Evolutionary conservation across 1,284 basidiomycete species (phyloP).

Genomic region (Cryptococcus hybrid): DNA sequence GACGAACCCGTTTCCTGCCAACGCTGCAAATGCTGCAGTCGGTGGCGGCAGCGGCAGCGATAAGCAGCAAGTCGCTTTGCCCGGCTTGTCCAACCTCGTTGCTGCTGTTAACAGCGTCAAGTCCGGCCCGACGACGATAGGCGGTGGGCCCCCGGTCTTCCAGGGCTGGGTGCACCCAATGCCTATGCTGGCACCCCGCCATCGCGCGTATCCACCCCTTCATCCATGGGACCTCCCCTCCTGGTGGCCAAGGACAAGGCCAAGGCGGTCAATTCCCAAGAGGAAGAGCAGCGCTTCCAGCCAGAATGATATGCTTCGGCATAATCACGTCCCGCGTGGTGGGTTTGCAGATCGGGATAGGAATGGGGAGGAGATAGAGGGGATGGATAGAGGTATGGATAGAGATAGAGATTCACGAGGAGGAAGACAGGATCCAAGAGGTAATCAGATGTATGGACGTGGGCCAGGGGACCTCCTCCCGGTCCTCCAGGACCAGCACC

Average conservation of each 20-base stretch:
- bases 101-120: slow-evolving; percentile 11
- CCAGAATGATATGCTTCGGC: slow-evolving; percentile 51
- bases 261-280: too few species aligned
- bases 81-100: slow-evolving; percentile 20
- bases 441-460: too few species aligned
- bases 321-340: slow-evolving; percentile 19
- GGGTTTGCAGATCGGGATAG: slow-evolving; percentile 17
- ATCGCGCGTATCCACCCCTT: background rate
- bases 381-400: background rate
- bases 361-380: background rate
- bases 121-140: slow-evolving; percentile 8
- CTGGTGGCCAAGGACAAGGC: too few species aligned
- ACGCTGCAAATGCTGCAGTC: background rate
- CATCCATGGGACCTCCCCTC: too few species aligned
- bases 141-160: background rate
- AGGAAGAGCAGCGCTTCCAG: slow-evolving; percentile 25
- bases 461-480: background rate
- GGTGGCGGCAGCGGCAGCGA: background rate
- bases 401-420: too few species aligned
- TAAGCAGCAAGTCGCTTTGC: slow-evolving; percentile 17
- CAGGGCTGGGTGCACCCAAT: background rate
- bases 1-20: background rate
- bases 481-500: background rate
- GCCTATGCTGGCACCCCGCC: background rate
- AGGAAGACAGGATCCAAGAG: too few species aligned